A percentile compares a stretch with the other conserved stretches of the same genome.
Conservation (phyloP, 805 yeast genomes). For the Kodamaea neixiangensis region DNA sequence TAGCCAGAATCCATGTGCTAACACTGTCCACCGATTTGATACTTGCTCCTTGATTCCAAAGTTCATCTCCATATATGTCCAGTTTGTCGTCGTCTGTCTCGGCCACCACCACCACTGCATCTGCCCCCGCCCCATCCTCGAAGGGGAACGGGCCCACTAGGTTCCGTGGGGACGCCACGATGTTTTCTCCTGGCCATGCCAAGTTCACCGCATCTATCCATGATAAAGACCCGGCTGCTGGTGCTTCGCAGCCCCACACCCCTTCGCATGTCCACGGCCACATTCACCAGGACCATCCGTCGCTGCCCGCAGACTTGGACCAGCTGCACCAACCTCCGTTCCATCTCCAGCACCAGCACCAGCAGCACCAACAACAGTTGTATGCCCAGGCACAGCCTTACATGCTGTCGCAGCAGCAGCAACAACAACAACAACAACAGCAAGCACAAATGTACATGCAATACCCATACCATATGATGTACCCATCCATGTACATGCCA, state of each 20-base stretch:
- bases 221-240: too few relatives aligned
- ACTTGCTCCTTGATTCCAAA: not conserved
- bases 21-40: not conserved
- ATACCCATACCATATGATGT: conserved; percentile 17
- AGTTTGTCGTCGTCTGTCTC: conserved; percentile 20
- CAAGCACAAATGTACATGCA: conserved; percentile 15
- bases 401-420: conserved; percentile 15
- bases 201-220: conserved; percentile 1
- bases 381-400: conserved; percentile 12
- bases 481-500: conserved; percentile 19
- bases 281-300: conserved; percentile 6
- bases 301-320: not conserved
- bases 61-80: conserved; percentile 8
- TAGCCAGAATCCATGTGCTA: conserved; percentile 1
- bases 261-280: conserved; percentile 3
- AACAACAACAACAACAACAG: conserved; percentile 8
- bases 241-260: conserved; percentile 4
- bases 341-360: conserved; percentile 14
- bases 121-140: conserved; percentile 9
- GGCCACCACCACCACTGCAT: conserved; percentile 21
- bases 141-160: conserved; percentile 30
- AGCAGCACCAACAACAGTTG: conserved; percentile 12
- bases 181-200: conserved; percentile 32
- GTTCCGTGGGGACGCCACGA: conserved; percentile 42
- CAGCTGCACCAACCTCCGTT: conserved; percentile 11